A percentile compares a stretch with the other conserved stretches of the same genome.
Evolutionary conservation across 805 yeast genomes (phyloP).

Genomic region (Schizosaccharomyces japonicus): DNA sequence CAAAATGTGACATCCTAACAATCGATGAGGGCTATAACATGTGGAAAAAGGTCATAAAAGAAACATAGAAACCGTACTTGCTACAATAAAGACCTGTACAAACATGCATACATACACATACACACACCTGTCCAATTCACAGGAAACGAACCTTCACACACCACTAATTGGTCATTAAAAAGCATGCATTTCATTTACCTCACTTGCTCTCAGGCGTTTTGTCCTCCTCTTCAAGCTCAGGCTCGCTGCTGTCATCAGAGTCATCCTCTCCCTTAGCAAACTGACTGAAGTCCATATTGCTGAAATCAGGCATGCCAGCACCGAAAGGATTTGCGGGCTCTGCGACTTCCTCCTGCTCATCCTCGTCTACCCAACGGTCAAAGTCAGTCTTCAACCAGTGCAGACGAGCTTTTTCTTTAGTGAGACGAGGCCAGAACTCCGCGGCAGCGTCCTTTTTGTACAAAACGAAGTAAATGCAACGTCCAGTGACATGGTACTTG

Average conservation of each 20-base stretch:
- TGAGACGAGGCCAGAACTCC: conserved; percentile 90
- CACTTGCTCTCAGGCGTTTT: too few relatives aligned
- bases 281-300: conserved; percentile 12
- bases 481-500: conserved; percentile 37
- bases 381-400: conserved; percentile 80
- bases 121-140: too few relatives aligned
- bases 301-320: conserved; percentile 14
- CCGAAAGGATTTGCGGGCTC: conserved; percentile 19
- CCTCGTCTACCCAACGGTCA: conserved; percentile 94
- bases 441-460: conserved; percentile 42
- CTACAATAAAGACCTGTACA: too few relatives aligned
- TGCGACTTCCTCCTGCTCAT: conserved; percentile 58
- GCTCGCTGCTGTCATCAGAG: conserved; percentile 5
- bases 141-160: too few relatives aligned
- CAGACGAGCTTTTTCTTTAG: conserved; percentile 59
- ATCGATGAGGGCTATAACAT: too few relatives aligned
- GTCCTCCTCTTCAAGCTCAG: conserved; percentile 6
- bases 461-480: conserved; percentile 37
- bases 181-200: too few relatives aligned
- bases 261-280: conserved; percentile 9
- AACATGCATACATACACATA: too few relatives aligned
- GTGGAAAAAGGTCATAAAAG: too few relatives aligned
- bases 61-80: too few relatives aligned
- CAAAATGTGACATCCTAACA: too few relatives aligned
- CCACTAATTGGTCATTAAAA: too few relatives aligned